Evolutionary conservation across 2,329 filamentous ascomycete genomes (phyloP), one percentile per base, ranked within the genome.

Genomic region (Dothideomycetes sp.): DNA sequence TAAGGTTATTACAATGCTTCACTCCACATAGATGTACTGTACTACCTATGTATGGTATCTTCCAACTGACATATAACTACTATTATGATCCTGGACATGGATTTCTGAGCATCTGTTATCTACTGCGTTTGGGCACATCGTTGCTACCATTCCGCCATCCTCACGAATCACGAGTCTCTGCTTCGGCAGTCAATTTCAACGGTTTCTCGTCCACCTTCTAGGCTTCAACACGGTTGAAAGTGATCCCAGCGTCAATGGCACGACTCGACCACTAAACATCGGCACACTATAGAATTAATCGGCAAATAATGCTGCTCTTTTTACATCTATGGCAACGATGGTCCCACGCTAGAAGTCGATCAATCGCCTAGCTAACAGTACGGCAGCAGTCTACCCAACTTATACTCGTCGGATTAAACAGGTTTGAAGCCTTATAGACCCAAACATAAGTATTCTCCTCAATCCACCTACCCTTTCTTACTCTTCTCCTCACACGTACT

Each of bases 161-260:
- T 31, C 29, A 31, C 16, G 29, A 31, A 18, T 31, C 29, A 31
- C 16, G 29, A 31, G 29, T 31, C 29, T 31, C 29, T 31, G 29
- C 29, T 31, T 31, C 29, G 29, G 29, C 29, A 31, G 29, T 31
- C 29, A 31, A n/a, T 31, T 31, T 31, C 16, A 12, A 31, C 29
- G 29, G 29, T 2, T 31, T 12, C 13, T 19, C 12, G 29, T 31
- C 29, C 29, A 19, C 9, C 16, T 31, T 31, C 29, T 18, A 31
- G 29, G 16, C 16, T 31, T 31, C 16, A 31, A 31, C 29, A 31
- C 16, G 29, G 29, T 31, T 31, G 29, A 31, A 31, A 31, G 16
- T 31, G 29, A 31, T 31, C 29, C 29, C 8, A 31, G 29, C 29
- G 29, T 18, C 29, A 31, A 31, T 19, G 29, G 16, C 29, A 31